These are phyloP conservation scores for Globisporangium uncinulatum DNA, from an alignment of 352 stramenopile genomes.

Conservation along the genomic window DNA sequence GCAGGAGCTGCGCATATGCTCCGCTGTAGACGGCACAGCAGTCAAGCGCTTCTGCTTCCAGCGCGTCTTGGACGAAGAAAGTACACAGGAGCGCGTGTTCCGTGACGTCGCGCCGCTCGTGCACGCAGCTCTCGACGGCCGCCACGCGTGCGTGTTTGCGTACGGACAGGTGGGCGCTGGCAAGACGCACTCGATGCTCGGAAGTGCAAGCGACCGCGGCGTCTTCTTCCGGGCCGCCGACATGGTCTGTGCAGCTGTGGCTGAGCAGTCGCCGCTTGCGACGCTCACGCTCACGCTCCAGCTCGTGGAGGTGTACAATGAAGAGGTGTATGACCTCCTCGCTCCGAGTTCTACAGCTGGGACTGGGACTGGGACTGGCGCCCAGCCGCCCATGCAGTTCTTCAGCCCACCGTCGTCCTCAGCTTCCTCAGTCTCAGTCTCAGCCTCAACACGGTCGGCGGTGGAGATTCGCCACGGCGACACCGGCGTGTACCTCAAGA, in stretches of 20 bases:
- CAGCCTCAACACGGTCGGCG: constrained; percentile 5
- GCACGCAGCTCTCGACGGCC: constrained; percentile 83
- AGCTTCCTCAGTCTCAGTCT: constrained; percentile 2
- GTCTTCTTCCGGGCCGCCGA: constrained; percentile 38
- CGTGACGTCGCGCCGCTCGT: constrained; percentile 90
- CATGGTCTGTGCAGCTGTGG: constrained; percentile 31
- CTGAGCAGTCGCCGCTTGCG: constrained; percentile 40
- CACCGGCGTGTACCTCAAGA: constrained; percentile 62
- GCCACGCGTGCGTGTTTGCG: constrained; percentile 93
- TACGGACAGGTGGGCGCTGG: constrained; percentile 87
- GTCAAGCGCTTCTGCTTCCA: constrained; percentile 85
- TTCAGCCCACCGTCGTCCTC: constrained; percentile 9
- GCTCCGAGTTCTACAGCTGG: constrained; percentile 1
- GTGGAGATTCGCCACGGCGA: constrained; percentile 75
- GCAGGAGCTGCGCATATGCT: constrained; percentile 20
- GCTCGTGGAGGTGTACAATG: constrained; percentile 86
- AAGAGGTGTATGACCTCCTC: constrained; percentile 79
- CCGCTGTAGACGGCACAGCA: constrained; percentile 34
- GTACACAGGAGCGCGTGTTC: constrained; percentile 87
- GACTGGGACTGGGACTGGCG: neutral
- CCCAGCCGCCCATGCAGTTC: constrained; percentile 1
- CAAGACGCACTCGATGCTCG: constrained; percentile 35
- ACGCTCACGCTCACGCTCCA: constrained; percentile 43
- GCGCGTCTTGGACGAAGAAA: constrained; percentile 78
- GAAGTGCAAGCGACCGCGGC: constrained; percentile 20